A percentile compares a stretch with the other conserved stretches of the same genome.
phyloP scores from a whole-genome alignment of 352 stramenopile genomes.

The Phytophthora sansomeana region DNA sequence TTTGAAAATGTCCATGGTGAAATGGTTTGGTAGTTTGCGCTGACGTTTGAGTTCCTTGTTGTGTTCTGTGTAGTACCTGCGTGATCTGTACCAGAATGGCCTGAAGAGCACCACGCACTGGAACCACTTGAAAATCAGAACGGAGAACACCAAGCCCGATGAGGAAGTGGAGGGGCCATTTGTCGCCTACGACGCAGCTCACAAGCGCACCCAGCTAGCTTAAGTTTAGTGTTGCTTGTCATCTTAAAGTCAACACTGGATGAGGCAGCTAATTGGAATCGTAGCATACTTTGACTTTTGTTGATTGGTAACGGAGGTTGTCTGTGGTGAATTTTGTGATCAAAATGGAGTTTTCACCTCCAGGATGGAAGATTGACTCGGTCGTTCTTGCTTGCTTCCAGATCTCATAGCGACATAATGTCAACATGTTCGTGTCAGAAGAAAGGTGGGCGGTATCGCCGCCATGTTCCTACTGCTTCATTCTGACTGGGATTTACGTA shows the following conservation, averaged over 20 bases:
- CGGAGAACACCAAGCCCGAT: slow-evolving; percentile 75
- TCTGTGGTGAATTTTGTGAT: background rate
- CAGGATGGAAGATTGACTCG: too few species aligned
- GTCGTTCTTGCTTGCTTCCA: too few species aligned
- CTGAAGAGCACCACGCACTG: slow-evolving; percentile 83
- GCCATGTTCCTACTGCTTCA: too few species aligned
- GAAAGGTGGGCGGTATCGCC: too few species aligned
- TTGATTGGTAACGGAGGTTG: background rate
- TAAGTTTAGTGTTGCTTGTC: background rate
- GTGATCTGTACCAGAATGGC: slow-evolving; percentile 84
- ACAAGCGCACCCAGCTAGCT: slow-evolving; percentile 34
- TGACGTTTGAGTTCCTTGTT: slow-evolving; percentile 8
- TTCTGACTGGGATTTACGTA: too few species aligned
- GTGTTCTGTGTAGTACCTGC: slow-evolving; percentile 40
- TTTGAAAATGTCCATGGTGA: background rate
- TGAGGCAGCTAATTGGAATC: background rate
- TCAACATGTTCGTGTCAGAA: too few species aligned
- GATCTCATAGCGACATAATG: too few species aligned
- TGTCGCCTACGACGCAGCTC: slow-evolving; percentile 37
- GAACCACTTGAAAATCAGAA: slow-evolving; percentile 90
- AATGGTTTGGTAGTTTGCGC: background rate
- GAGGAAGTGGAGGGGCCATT: slow-evolving; percentile 71
- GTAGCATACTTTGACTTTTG: background rate
- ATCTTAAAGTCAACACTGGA: background rate
- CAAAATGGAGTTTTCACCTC: background rate